phyloP scores from a whole-genome alignment of 2,329 filamentous ascomycete genomes.

The Endoconidiophora polonica region DNA sequence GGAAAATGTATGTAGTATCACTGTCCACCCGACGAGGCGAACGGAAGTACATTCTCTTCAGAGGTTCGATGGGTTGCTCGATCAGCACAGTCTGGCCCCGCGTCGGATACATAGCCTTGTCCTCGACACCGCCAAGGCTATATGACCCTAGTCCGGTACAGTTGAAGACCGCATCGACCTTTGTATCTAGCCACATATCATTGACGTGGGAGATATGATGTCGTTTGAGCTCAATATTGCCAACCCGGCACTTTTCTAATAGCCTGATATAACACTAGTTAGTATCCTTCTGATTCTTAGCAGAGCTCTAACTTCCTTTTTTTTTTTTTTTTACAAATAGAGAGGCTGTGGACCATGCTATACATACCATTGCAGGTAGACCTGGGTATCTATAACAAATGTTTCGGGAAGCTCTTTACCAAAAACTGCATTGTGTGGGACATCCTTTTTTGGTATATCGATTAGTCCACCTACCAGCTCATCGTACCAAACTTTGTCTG shows the following conservation, averaged over 20 bases:
- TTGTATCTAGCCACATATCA: constrained; percentile 35
- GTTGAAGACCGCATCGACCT: constrained; percentile 48
- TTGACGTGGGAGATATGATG: constrained; percentile 45
- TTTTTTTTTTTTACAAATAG: neutral
- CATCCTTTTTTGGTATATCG: constrained; percentile 16
- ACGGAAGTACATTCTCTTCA: constrained; percentile 26
- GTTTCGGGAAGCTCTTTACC: constrained; percentile 20
- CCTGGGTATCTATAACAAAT: constrained; percentile 45
- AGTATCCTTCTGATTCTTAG: neutral
- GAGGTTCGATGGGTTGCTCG: constrained; percentile 23
- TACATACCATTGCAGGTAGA: constrained; percentile 56
- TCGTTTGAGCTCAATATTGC: constrained; percentile 47
- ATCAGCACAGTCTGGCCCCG: constrained; percentile 20
- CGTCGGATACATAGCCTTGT: constrained; percentile 49
- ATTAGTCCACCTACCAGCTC: constrained; percentile 22
- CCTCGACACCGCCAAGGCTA: constrained; percentile 58
- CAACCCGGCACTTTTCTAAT: constrained; percentile 51
- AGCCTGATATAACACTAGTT: constrained; percentile 23
- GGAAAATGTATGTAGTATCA: constrained; percentile 28
- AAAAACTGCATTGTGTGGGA: constrained; percentile 22
- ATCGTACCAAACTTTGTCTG: constrained; percentile 26
- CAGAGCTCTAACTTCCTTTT: too few species aligned
- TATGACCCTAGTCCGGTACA: constrained; percentile 58
- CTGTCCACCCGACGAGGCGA: constrained; percentile 25
- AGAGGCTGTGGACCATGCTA: neutral